phyloP scores from a whole-genome alignment of 345 rosid genomes.

The Acer saccharum region DNA sequence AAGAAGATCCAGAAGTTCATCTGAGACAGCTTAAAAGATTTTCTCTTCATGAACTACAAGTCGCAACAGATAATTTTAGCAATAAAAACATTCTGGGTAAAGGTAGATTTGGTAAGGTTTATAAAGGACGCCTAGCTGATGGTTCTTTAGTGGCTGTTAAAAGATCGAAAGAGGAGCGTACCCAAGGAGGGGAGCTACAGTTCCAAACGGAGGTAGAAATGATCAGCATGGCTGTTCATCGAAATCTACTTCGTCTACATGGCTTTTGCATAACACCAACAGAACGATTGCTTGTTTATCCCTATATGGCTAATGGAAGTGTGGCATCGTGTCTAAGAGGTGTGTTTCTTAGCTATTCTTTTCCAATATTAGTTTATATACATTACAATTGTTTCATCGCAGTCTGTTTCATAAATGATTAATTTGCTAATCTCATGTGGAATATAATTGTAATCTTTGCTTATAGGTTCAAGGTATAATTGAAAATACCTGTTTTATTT shows the following conservation, averaged over 20 bases:
- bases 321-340: conserved; percentile 96
- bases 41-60: conserved; percentile 79
- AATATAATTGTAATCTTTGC: background rate
- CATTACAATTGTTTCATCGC: background rate
- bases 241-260: conserved; percentile 78
- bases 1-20: conserved; percentile 94
- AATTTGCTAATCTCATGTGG: background rate
- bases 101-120: conserved; percentile 93
- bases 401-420: background rate
- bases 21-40: conserved; percentile 90
- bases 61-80: conserved; percentile 84
- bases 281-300: conserved; percentile 88
- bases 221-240: conserved; percentile 95
- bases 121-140: conserved; percentile 82
- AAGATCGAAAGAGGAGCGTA: conserved; percentile 87
- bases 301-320: conserved; percentile 90
- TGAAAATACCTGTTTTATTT: background rate
- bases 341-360: conserved; percentile 26
- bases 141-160: conserved; percentile 83
- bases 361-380: background rate
- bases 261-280: conserved; percentile 98
- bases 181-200: conserved; percentile 82
- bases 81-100: conserved; percentile 69
- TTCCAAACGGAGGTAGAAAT: conserved; percentile 95
- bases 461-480: background rate